Conservation (phyloP, 305 asterid genomes). For the Fraxinus paxiana region DNA sequence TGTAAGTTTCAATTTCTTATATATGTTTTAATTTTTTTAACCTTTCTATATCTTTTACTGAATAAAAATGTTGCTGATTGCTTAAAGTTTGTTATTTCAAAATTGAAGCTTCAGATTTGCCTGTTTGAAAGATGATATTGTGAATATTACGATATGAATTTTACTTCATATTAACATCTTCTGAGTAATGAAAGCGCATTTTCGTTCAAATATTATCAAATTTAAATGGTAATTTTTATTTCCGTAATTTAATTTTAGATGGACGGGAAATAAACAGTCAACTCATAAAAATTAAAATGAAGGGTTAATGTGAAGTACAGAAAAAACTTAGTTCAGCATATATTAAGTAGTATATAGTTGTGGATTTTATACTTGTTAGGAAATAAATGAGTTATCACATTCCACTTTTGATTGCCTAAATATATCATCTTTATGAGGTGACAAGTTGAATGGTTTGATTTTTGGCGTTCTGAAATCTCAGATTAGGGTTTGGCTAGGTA, state of each 20-base stretch:
- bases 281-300: not conserved
- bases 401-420: not conserved
- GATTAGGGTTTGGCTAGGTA: conserved; percentile 6
- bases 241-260: not conserved
- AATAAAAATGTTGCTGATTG: not conserved
- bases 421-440: not conserved
- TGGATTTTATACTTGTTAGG: not conserved
- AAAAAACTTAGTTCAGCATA: not conserved
- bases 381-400: not conserved
- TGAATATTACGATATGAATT: not conserved
- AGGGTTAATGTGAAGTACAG: not conserved
- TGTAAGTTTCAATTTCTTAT: conserved; percentile 32
- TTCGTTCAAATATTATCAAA: not conserved
- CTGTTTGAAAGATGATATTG: not conserved
- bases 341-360: not conserved
- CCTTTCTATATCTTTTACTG: not conserved
- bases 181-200: not conserved
- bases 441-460: not conserved
- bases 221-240: not conserved
- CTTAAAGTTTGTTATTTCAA: not conserved
- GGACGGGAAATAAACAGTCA: not conserved
- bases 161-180: not conserved
- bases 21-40: not conserved
- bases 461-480: not conserved
- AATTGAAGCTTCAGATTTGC: not conserved